phyloP scores from a whole-genome alignment of 2,329 filamentous ascomycete genomes.

The Epichloe festucae region DNA sequence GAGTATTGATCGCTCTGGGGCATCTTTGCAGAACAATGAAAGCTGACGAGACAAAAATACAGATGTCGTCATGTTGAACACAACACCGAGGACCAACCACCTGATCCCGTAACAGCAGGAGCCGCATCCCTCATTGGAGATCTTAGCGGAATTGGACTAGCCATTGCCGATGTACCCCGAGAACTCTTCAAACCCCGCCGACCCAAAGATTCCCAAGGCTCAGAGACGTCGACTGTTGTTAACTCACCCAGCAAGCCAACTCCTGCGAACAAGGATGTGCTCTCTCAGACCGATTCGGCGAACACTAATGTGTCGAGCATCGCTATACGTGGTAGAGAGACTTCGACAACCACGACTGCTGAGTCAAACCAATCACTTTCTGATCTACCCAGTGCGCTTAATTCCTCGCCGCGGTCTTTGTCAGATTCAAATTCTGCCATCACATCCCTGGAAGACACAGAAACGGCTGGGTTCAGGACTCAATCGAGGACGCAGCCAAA shows the following conservation, averaged over 20 bases:
- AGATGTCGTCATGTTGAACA: slow-evolving; percentile 50
- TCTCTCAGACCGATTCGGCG: slow-evolving; percentile 4
- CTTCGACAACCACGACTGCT: not conserved
- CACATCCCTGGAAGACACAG: not conserved
- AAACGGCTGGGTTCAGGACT: not conserved
- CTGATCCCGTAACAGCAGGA: slow-evolving; percentile 66
- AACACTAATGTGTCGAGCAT: slow-evolving; percentile 1
- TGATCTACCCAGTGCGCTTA: not conserved
- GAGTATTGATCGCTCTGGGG: slow-evolving; percentile 18
- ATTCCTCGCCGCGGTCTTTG: not conserved
- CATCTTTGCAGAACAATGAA: not conserved
- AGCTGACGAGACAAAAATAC: slow-evolving; percentile 5
- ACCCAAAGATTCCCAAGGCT: slow-evolving; percentile 8
- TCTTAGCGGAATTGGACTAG: slow-evolving; percentile 68
- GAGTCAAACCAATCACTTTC: not conserved
- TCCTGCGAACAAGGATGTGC: slow-evolving; percentile 2
- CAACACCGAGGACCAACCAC: slow-evolving; percentile 64
- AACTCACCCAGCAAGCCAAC: slow-evolving; percentile 5
- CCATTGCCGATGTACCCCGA: slow-evolving; percentile 59
- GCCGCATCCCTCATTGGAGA: slow-evolving; percentile 71
- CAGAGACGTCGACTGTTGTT: not conserved
- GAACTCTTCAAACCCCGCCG: slow-evolving; percentile 36
- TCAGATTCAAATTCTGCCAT: not conserved
- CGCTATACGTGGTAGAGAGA: not conserved
- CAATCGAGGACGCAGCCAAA: not conserved